Evolutionary conservation across 129 eudicot genomes (phyloP), one percentile per base, ranked within the genome.

Genomic region (Escallonia herrerae): DNA sequence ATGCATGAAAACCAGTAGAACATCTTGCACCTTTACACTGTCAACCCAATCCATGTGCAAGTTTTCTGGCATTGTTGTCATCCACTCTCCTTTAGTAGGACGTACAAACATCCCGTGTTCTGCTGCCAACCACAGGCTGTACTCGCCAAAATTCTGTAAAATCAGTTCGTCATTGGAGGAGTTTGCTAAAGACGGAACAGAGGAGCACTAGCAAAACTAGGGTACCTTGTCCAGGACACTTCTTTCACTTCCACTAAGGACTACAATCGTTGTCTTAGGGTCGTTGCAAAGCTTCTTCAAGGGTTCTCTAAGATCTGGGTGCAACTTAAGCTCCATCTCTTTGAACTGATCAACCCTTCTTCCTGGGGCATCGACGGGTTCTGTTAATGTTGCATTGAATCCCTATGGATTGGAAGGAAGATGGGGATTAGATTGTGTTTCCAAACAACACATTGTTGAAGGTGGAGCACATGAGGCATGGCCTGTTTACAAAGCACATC

Each of bases 91-190:
- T 58, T 76, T 72, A 2, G 89, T 83, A 45, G 49, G 64, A 57
- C 96, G 86, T 71, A 83, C 11, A 57, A 87, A 88, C 90, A 91
- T 87, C 44, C 97, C 98, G 64, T 91, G 90, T 71, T 91, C 98
- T 37, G 96, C 96, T 61, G 96, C 96, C 72, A 91, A 71, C 96
- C 98, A 91, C 87, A 91, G 40, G 61, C 83, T 81, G 67, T 76
- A 87, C 43, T 80, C 89, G 4, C 89, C 87, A 61, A 91, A 91
- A 65, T 77, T 91, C 98, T 87, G 89, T 61, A 75, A 22, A 71
- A 77, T 60, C 55, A 46, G 7, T 56, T 12, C 64, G 60, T 81
- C 62, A 68, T 62, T 59, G 41, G 77, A 63, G 41, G 70, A 65
- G 40, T 47, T 47, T 46, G 62, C 48, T 2, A 43, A 67, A 46